Conservation (phyloP, 1,139 yeast genomes). For the Debaryomyces fabryi region DNA sequence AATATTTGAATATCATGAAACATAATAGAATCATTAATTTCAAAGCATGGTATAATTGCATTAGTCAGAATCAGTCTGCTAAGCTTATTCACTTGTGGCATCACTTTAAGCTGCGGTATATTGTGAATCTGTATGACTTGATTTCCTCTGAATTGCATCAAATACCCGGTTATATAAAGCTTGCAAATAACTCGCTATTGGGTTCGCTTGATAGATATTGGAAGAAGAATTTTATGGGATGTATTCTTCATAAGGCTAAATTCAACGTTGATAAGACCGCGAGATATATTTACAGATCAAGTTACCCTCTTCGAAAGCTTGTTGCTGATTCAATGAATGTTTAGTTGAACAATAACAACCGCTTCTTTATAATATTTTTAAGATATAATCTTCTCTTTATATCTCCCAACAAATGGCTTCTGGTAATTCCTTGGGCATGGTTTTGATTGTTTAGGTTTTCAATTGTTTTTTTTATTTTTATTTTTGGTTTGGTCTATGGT, state of each 20-base stretch:
- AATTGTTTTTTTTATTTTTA: not conserved
- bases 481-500: not conserved
- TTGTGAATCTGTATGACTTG: not conserved
- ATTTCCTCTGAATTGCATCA: not conserved
- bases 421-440: not conserved
- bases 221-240: not conserved
- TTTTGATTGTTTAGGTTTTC: not conserved
- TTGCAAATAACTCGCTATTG: not conserved
- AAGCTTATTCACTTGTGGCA: not conserved
- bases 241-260: not conserved
- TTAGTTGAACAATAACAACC: not conserved
- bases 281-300: constrained; percentile 1
- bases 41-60: not conserved
- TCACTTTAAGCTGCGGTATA: not conserved
- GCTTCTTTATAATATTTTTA: not conserved
- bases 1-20: not conserved
- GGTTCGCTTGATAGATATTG: not conserved
- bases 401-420: constrained; percentile 1
- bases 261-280: constrained; percentile 7
- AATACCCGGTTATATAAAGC: not conserved
- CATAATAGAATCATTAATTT: not conserved
- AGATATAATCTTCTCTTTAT: not conserved
- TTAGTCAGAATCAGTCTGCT: not conserved
- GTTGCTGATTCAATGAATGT: constrained; percentile 3
- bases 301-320: constrained; percentile 6